These are phyloP conservation scores for Meredithiella fracta DNA, from an alignment of 2,329 filamentous ascomycete genomes.

Conservation along the genomic window DNA sequence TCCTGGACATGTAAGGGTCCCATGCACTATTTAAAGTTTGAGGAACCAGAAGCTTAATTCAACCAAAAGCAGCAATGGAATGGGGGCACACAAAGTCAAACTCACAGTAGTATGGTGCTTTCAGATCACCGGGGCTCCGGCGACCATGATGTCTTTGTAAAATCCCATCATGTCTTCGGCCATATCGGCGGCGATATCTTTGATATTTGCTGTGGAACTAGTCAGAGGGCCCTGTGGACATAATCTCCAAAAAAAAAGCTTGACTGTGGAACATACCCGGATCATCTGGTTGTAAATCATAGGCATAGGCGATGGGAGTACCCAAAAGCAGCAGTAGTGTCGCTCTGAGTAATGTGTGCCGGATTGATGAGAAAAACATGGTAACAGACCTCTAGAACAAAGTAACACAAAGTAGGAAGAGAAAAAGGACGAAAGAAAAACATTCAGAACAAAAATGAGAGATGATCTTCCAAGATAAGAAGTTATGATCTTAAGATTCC, in stretches of 20 bases:
- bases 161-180: conserved; percentile 32
- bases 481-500: not conserved
- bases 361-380: not conserved
- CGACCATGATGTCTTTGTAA: conserved; percentile 18
- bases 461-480: not conserved
- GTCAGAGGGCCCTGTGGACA: not conserved
- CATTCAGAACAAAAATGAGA: conserved; percentile 4
- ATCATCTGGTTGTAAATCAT: conserved; percentile 22
- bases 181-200: conserved; percentile 31
- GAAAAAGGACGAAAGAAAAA: conserved; percentile 4
- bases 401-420: conserved; percentile 6
- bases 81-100: not conserved
- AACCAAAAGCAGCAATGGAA: not conserved
- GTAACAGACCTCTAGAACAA: conserved; percentile 8
- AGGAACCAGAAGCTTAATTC: not conserved
- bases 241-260: not conserved
- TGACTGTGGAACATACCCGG: conserved; percentile 2
- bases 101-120: conserved; percentile 13
- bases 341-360: not conserved
- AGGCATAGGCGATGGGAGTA: conserved; percentile 17
- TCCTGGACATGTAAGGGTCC: not conserved
- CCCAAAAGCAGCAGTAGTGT: not conserved
- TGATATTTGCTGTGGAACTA: conserved; percentile 31
- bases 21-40: not conserved
- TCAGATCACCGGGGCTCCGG: conserved; percentile 20